Evolutionary conservation across 164 flowering plant species (phyloP).

Genomic region (Kalanchoe fedtschenkoi): DNA sequence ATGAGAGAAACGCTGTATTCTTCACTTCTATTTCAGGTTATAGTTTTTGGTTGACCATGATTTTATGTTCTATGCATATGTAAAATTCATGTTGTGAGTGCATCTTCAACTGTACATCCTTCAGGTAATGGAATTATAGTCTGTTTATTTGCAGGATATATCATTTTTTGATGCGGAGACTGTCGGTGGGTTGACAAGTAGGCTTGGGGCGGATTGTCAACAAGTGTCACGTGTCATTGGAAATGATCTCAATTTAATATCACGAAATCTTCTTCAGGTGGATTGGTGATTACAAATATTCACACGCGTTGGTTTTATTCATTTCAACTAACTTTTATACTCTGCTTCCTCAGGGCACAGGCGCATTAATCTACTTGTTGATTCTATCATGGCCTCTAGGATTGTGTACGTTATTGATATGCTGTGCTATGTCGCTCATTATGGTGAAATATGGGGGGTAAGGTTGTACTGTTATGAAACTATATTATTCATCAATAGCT

Average conservation of each 20-base stretch:
- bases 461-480: too few species aligned
- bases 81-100: background rate
- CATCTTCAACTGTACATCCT: background rate
- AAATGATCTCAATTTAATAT: conserved; percentile 78
- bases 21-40: conserved; percentile 74
- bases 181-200: conserved; percentile 92
- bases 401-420: conserved; percentile 51
- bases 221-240: conserved; percentile 94
- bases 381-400: conserved; percentile 85
- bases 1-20: conserved; percentile 78
- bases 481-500: too few species aligned
- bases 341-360: conserved; percentile 47
- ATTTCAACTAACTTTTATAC: background rate
- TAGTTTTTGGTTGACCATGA: conserved; percentile 1
- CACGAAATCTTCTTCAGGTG: conserved; percentile 82
- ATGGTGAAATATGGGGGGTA: conserved; percentile 75
- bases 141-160: conserved; percentile 54
- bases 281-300: conserved; percentile 3
- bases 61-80: too few species aligned
- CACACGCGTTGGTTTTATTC: background rate
- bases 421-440: conserved; percentile 38
- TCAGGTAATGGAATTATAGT: background rate
- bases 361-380: conserved; percentile 72
- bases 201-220: conserved; percentile 94
- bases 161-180: conserved; percentile 79